phyloP scores from a whole-genome alignment of 2,329 filamentous ascomycete genomes.

The Trichoderma lentiforme region DNA sequence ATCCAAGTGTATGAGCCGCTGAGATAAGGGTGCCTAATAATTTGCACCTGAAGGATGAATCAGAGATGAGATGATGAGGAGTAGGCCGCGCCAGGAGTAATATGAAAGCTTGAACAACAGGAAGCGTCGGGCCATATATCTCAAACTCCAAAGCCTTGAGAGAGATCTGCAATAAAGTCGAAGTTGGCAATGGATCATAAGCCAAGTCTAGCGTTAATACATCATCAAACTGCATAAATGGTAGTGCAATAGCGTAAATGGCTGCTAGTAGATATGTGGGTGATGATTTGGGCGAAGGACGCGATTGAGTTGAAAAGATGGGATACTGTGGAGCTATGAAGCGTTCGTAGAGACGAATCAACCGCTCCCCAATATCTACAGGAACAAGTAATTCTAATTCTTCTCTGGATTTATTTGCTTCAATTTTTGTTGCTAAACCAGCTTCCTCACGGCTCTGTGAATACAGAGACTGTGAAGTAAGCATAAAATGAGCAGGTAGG shows the following conservation, averaged over 20 bases:
- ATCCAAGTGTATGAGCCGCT: neutral
- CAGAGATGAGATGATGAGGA: neutral
- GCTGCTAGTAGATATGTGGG: neutral
- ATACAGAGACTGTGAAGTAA: neutral
- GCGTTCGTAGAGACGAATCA: neutral
- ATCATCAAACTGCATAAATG: neutral
- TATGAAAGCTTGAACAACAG: neutral
- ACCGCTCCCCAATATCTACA: neutral
- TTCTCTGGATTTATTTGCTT: neutral
- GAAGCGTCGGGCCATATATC: neutral
- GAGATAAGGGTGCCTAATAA: neutral
- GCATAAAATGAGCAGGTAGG: neutral
- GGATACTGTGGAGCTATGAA: neutral
- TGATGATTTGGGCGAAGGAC: neutral
- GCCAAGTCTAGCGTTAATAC: neutral
- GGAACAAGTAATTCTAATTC: neutral
- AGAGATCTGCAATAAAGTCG: neutral
- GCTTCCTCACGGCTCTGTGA: neutral
- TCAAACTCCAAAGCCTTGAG: neutral
- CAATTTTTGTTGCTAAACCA: neutral
- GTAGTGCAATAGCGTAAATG: neutral
- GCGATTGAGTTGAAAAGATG: neutral
- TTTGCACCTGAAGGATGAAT: neutral
- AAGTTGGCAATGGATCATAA: neutral
- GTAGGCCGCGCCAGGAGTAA: neutral